These are phyloP conservation scores for Emergomyces pasteurianus DNA, from an alignment of 2,329 filamentous ascomycete species.

Conservation along the genomic window DNA sequence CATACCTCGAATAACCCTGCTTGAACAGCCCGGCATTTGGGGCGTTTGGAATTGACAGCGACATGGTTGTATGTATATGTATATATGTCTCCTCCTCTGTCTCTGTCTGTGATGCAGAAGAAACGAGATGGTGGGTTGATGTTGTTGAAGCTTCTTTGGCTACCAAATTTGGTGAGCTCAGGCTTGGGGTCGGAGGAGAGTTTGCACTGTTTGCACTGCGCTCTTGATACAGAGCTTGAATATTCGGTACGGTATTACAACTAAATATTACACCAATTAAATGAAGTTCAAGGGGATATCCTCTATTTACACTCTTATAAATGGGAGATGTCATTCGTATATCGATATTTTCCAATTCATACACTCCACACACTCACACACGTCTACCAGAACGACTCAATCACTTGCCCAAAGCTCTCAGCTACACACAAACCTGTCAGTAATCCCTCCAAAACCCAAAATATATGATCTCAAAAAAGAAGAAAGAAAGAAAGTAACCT, in stretches of 20 bases:
- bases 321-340: background rate
- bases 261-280: background rate
- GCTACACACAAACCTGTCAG: conserved; percentile 10
- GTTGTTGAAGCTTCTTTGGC: conserved; percentile 17
- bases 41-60: conserved; percentile 87
- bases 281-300: background rate
- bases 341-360: background rate
- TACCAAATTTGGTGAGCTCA: conserved; percentile 22
- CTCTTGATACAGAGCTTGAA: background rate
- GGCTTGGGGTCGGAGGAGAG: conserved; percentile 22
- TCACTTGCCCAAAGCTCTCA: conserved; percentile 15
- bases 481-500: conserved; percentile 11
- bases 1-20: conserved; percentile 87
- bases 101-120: background rate
- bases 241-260: background rate
- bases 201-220: conserved; percentile 28
- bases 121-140: background rate
- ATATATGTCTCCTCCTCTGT: background rate
- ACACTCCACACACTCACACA: background rate
- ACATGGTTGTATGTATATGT: conserved; percentile 51
- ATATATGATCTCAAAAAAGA: background rate
- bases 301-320: no score
- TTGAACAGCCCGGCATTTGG: conserved; percentile 93
- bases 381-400: background rate
- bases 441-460: background rate